phyloP scores from a whole-genome alignment of 345 rosid genomes.

The Eucalyptus regnans region DNA sequence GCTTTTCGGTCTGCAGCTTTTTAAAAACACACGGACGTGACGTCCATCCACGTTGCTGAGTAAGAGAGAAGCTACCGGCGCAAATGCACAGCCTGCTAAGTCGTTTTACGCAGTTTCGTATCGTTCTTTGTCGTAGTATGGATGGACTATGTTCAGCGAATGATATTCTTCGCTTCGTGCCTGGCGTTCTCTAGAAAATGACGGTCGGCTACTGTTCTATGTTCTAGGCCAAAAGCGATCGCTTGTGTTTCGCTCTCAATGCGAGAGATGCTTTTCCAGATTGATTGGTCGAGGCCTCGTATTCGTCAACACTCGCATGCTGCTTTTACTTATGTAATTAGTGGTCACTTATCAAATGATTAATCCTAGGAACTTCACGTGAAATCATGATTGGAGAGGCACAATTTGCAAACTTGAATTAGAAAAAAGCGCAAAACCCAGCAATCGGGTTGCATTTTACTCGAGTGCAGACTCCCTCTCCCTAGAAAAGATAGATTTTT shows the following conservation, averaged over 20 bases:
- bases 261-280: not conserved
- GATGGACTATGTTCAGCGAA: not conserved
- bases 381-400: not conserved
- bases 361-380: not conserved
- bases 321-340: not conserved
- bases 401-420: not conserved
- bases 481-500: not conserved
- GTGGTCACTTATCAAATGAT: not conserved
- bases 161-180: not conserved
- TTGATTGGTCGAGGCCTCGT: not conserved
- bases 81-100: not conserved
- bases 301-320: not conserved
- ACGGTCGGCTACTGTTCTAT: not conserved
- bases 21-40: not conserved
- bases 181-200: not conserved
- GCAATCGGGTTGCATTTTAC: not conserved
- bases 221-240: not conserved
- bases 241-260: not conserved
- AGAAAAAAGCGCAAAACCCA: not conserved
- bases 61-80: not conserved
- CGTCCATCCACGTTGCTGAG: not conserved
- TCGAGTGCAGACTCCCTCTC: not conserved
- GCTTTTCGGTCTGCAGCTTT: not conserved
- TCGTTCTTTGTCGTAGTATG: not conserved
- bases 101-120: not conserved